Conservation (phyloP, 176 grass and related monocot species). For the Bolboschoenus planiculmis region DNA sequence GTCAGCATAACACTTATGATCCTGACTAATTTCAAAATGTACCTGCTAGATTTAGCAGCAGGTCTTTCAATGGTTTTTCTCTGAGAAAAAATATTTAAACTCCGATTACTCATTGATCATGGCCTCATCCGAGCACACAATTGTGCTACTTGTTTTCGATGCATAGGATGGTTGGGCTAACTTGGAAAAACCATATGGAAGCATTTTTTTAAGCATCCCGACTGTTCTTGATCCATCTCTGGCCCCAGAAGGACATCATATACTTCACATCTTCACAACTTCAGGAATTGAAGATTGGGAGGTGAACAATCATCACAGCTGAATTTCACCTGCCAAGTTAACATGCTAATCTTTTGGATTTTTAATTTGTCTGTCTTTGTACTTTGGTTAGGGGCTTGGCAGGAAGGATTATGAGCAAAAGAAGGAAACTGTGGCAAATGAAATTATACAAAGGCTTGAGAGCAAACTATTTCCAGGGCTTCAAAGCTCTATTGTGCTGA, state of each 20-base stretch:
- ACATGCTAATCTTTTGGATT: background rate
- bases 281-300: slow-evolving; percentile 91
- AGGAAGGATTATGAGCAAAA: slow-evolving; percentile 76
- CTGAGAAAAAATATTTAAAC: background rate
- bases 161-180: slow-evolving; percentile 77
- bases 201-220: slow-evolving; percentile 95
- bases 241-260: slow-evolving; percentile 84
- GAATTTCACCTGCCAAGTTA: background rate
- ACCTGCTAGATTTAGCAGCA: slow-evolving; percentile 10
- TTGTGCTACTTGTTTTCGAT: background rate
- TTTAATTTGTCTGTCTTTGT: slow-evolving; percentile 6
- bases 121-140: background rate
- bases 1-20: background rate
- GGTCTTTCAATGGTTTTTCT: background rate
- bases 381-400: slow-evolving; percentile 45
- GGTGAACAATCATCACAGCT: slow-evolving; percentile 31
- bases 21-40: background rate
- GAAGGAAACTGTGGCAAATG: slow-evolving; percentile 64
- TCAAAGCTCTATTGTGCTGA: slow-evolving; percentile 79
- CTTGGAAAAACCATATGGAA: slow-evolving; percentile 87
- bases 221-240: slow-evolving; percentile 91
- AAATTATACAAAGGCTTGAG: slow-evolving; percentile 86
- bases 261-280: slow-evolving; percentile 94
- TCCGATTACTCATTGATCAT: background rate
- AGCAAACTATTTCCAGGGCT: slow-evolving; percentile 86